Percentiles rank a stretch among this genome's conserved stretches.
These are phyloP conservation scores for Periconia sp. DNA, from an alignment of 2,329 filamentous ascomycete species.

Conservation along the genomic window DNA sequence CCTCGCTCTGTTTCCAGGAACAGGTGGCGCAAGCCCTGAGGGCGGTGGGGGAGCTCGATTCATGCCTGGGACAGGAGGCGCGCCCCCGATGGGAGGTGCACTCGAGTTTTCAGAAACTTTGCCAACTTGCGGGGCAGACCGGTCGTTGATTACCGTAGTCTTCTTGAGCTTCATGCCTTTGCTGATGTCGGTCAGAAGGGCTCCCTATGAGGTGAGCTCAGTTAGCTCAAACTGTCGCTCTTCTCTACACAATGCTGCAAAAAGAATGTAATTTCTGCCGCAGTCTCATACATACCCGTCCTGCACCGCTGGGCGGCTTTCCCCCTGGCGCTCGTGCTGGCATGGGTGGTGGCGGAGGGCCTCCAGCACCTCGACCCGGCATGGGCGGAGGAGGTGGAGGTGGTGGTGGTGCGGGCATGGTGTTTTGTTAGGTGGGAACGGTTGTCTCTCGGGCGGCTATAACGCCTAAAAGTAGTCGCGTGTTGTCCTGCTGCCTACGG, in stretches of 20 bases:
- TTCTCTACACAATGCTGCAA: neutral
- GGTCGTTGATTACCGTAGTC: slow-evolving; percentile 80
- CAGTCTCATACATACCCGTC: slow-evolving; percentile 31
- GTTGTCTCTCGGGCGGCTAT: no score
- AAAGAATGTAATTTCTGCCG: neutral
- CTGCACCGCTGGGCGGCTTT: slow-evolving; percentile 34
- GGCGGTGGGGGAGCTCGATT: slow-evolving; percentile 52
- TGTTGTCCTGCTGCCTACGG: slow-evolving; percentile 6
- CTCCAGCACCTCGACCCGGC: slow-evolving; percentile 41
- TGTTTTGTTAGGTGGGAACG: neutral
- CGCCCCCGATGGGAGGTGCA: slow-evolving; percentile 68
- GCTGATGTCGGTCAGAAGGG: slow-evolving; percentile 81
- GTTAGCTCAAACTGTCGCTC: slow-evolving; percentile 23
- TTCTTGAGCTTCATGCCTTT: slow-evolving; percentile 83
- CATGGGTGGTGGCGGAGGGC: slow-evolving; percentile 41
- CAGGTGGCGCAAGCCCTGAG: slow-evolving; percentile 70
- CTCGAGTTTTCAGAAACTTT: slow-evolving; percentile 59
- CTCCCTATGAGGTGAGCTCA: slow-evolving; percentile 60
- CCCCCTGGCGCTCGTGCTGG: slow-evolving; percentile 36
- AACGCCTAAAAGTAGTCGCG: neutral
- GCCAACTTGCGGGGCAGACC: slow-evolving; percentile 75
- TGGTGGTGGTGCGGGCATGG: slow-evolving; percentile 29
- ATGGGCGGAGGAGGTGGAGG: slow-evolving; percentile 42
- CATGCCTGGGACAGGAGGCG: slow-evolving; percentile 76
- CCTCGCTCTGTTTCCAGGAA: slow-evolving; percentile 64